Percentiles rank a stretch among this genome's conserved stretches.
phyloP scores from a whole-genome alignment of 805 yeast genomes.

The Naumovozyma castellii region DNA sequence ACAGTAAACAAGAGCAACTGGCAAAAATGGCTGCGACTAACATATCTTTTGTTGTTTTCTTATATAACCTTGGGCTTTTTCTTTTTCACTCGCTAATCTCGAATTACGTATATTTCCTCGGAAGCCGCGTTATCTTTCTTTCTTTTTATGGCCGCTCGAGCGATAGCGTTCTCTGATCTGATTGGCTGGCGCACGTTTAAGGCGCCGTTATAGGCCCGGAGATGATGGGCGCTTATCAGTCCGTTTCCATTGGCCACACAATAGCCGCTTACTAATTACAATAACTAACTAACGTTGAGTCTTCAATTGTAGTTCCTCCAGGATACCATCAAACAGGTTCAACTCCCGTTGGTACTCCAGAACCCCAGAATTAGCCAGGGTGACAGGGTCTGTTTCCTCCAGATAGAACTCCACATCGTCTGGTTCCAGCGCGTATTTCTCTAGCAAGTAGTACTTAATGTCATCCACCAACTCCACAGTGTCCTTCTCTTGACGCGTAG shows the following conservation, averaged over 20 bases:
- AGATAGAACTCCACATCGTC: constrained; percentile 13
- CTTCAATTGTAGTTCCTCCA: neutral
- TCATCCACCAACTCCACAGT: constrained; percentile 75
- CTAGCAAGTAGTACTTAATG: constrained; percentile 50
- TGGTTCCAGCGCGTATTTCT: constrained; percentile 23
- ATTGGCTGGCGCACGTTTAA: neutral
- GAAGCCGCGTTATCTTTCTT: neutral
- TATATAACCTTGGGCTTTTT: too few species aligned
- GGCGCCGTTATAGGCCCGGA: neutral
- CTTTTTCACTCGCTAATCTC: neutral
- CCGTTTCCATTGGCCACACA: neutral
- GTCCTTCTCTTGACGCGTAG: constrained; percentile 60
- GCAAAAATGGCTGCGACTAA: too few species aligned
- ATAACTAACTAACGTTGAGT: neutral
- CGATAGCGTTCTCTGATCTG: neutral
- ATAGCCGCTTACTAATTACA: neutral
- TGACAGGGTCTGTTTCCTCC: neutral
- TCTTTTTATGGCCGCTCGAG: neutral
- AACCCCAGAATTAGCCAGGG: neutral
- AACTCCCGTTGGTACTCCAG: neutral
- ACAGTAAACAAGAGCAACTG: too few species aligned
- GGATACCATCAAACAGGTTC: neutral
- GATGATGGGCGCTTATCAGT: neutral
- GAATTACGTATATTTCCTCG: neutral
- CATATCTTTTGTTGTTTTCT: too few species aligned